Evolutionary conservation across 305 asterid species (phyloP).

Genomic region (Fraxinus xanthoxyloides): DNA sequence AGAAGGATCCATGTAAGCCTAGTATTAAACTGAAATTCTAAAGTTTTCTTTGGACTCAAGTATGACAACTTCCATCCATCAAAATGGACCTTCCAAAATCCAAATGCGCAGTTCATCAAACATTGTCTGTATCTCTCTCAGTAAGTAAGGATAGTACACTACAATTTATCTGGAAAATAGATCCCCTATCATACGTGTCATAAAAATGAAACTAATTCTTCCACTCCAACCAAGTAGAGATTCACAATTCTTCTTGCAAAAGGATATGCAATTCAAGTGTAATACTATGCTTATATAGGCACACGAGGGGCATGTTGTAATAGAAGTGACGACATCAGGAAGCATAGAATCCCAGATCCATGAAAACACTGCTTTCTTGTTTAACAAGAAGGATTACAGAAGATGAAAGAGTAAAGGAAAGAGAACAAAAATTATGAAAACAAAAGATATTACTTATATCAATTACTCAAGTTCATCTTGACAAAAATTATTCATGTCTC

Average conservation of each 20-base stretch:
- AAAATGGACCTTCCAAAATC: not conserved
- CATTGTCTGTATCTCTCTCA: not conserved
- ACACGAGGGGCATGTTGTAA: not conserved
- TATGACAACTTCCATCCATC: not conserved
- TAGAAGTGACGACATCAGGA: not conserved
- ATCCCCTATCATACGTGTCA: not conserved
- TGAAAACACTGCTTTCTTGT: not conserved
- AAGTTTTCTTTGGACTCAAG: not conserved
- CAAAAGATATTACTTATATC: constrained; percentile 7
- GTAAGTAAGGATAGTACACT: not conserved
- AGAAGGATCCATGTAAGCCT: not conserved
- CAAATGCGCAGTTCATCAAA: not conserved
- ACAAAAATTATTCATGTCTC: constrained; percentile 31
- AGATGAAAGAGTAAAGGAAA: not conserved
- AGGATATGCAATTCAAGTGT: not conserved
- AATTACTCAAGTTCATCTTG: constrained; percentile 9
- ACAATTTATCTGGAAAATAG: not conserved
- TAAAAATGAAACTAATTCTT: not conserved
- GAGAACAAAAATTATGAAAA: not conserved
- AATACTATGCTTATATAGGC: not conserved
- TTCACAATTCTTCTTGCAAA: not conserved
- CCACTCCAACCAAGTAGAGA: not conserved
- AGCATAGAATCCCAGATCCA: not conserved
- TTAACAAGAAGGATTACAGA: constrained; percentile 15
- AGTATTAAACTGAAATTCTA: not conserved